Evolutionary conservation across 495 filamentous ascomycete genomes (phyloP).

Genomic region (Recurvomyces mirabilis): DNA sequence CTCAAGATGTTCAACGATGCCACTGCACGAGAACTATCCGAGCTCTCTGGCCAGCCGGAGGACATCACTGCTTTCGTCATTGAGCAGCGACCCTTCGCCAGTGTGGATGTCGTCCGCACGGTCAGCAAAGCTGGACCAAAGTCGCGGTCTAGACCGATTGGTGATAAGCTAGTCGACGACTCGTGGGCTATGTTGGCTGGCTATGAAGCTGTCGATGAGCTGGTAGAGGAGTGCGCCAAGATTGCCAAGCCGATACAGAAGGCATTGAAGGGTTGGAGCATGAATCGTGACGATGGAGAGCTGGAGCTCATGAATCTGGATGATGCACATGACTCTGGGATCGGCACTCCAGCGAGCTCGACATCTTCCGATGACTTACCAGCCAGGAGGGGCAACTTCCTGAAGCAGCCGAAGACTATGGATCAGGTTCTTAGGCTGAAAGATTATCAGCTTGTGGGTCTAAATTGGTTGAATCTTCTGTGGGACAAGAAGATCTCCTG

Average conservation of each 20-base stretch:
- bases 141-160: conserved; percentile 44
- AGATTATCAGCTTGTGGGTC: conserved; percentile 83
- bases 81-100: conserved; percentile 37
- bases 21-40: conserved; percentile 55
- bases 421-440: conserved; percentile 60
- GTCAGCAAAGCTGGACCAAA: conserved; percentile 34
- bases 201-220: conserved; percentile 66
- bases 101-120: conserved; percentile 45
- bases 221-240: conserved; percentile 59
- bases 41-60: conserved; percentile 62
- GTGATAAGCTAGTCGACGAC: conserved; percentile 61
- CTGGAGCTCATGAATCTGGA: conserved; percentile 55
- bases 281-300: conserved; percentile 58
- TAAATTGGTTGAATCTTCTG: conserved; percentile 84
- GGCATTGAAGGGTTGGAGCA: conserved; percentile 63
- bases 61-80: conserved; percentile 55
- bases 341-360: conserved; percentile 56
- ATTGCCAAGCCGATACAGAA: conserved; percentile 56
- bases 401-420: conserved; percentile 67
- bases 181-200: conserved; percentile 61
- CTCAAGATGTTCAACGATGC: conserved; percentile 78
- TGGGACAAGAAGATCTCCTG: conserved; percentile 67
- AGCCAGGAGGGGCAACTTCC: conserved; percentile 35
- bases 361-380: conserved; percentile 36
- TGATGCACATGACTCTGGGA: conserved; percentile 53